These are phyloP conservation scores for Cytauxzoon felis DNA, from an alignment of 169 alveolate species.

Conservation along the genomic window DNA sequence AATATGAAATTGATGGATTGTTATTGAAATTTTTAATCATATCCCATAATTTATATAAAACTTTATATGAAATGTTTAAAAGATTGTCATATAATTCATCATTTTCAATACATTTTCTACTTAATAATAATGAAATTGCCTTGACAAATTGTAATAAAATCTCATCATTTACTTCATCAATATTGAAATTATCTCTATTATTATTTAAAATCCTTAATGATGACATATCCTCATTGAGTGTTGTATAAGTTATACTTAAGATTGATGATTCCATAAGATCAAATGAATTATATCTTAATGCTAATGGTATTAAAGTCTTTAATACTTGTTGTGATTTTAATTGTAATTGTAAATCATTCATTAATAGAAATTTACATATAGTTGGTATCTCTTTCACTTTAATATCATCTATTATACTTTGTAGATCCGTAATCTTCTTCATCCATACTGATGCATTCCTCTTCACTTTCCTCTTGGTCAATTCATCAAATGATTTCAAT, in stretches of 20 bases:
- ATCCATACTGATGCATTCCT: conserved; percentile 48
- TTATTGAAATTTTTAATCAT: background rate
- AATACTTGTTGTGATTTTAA: background rate
- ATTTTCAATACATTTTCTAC: conserved; percentile 6
- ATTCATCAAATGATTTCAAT: conserved; percentile 32
- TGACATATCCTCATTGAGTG: conserved; percentile 13
- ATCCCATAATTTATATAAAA: conserved; percentile 2
- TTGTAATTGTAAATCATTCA: conserved; percentile 32
- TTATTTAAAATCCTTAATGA: conserved; percentile 2
- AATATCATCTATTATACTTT: background rate
- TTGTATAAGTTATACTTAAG: conserved; percentile 28
- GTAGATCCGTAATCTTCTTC: conserved; percentile 12
- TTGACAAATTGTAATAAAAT: background rate
- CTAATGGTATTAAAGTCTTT: background rate
- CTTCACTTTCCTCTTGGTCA: conserved; percentile 52
- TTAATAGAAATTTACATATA: conserved; percentile 7
- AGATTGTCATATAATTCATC: background rate
- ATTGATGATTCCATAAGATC: conserved; percentile 7
- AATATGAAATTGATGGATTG: background rate
- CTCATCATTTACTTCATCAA: background rate
- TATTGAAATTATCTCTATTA: background rate
- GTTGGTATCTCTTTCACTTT: conserved; percentile 1
- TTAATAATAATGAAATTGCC: conserved; percentile 1
- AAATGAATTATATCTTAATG: background rate
- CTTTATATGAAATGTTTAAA: background rate